Conservation (phyloP, 345 rosid genomes). For the Luvunga scandens region DNA sequence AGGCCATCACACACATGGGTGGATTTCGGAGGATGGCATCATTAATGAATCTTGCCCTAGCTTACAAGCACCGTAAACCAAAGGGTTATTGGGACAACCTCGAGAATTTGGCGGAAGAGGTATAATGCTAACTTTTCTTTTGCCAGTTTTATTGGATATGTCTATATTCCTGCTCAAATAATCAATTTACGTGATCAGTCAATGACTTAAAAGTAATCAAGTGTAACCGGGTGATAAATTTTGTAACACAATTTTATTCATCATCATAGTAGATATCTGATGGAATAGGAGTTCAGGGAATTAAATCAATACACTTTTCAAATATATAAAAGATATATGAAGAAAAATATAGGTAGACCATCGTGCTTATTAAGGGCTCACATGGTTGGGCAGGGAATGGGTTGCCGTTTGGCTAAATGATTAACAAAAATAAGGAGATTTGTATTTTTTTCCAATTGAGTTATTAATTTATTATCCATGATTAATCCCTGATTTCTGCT, state of each 20-base stretch:
- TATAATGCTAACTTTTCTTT: slow-evolving; percentile 17
- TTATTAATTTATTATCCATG: background rate
- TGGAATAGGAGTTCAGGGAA: background rate
- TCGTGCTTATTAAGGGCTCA: background rate
- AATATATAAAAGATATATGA: background rate
- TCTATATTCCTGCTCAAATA: background rate
- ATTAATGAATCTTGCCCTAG: slow-evolving; percentile 81
- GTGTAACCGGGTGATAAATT: background rate
- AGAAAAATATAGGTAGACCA: background rate
- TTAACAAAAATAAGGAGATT: background rate
- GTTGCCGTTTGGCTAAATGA: no score
- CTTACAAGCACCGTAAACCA: slow-evolving; percentile 91
- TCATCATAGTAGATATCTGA: background rate
- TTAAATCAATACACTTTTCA: background rate
- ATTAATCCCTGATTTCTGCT: background rate
- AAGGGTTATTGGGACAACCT: slow-evolving; percentile 98
- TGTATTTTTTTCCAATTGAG: background rate
- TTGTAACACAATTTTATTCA: background rate
- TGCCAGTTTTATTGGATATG: background rate
- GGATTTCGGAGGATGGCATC: slow-evolving; percentile 86
- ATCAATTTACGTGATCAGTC: background rate
- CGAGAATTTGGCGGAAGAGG: slow-evolving; percentile 91
- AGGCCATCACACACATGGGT: slow-evolving; percentile 90
- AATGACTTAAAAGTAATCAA: background rate
- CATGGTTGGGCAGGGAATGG: background rate